Evolutionary conservation across 169 alveolate species (phyloP).

Genomic region (Eimeria zaria): DNA sequence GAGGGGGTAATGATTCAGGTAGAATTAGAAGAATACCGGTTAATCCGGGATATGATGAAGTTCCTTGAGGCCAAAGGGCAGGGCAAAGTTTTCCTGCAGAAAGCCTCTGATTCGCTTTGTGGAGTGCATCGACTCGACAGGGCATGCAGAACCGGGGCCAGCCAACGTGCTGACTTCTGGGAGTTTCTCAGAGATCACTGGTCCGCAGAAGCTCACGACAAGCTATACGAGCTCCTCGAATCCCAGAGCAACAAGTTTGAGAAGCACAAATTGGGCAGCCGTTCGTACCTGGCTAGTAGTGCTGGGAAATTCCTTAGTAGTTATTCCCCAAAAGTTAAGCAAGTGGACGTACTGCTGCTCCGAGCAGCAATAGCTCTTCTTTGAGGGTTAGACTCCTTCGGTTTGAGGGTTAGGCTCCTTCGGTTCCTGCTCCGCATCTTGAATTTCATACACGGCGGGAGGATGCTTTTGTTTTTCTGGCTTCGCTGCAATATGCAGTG

Average conservation of each 20-base stretch:
- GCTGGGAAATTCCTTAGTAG: not conserved
- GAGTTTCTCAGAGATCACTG: not conserved
- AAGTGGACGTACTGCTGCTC: not conserved
- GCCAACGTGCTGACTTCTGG: not conserved
- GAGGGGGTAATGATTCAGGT: not conserved
- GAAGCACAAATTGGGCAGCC: not conserved
- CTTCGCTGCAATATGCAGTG: not conserved
- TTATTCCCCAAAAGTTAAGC: not conserved
- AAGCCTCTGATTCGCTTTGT: not conserved
- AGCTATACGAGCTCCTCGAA: not conserved
- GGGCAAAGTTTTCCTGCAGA: not conserved
- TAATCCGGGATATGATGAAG: not conserved
- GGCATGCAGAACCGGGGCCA: not conserved
- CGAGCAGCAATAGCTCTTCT: not conserved
- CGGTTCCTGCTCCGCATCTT: not conserved
- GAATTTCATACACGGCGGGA: not conserved
- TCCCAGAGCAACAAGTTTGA: not conserved
- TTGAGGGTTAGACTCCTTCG: not conserved
- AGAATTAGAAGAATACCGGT: not conserved
- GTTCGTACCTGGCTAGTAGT: not conserved
- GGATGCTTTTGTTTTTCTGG: not conserved
- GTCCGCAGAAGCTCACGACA: not conserved
- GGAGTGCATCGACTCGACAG: not conserved
- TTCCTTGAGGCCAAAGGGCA: not conserved
- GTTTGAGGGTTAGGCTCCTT: not conserved